Base-by-base conservation (phyloP, 352 stramenopile genomes). In the Phytophthora hybrid region DNA sequence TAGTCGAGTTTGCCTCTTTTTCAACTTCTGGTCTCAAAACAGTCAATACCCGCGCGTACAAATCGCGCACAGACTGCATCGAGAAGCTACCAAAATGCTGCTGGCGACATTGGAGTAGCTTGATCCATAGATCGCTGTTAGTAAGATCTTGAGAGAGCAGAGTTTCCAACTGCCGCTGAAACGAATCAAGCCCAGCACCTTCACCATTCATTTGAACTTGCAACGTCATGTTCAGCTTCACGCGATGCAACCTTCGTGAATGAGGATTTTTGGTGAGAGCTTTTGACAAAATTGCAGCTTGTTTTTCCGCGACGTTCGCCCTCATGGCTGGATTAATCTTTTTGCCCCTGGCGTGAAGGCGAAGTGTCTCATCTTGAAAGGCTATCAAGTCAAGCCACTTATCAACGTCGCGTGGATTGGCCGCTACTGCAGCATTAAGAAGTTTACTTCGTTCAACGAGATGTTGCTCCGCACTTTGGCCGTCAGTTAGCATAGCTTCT, bases 51-150 rank as follows among this genome's bases (percentile, higher is more conserved):
- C 90, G 83, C 21, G 88, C 90, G 59, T 88, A 95, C 23, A 92
- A 51, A 32, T 97, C 82, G 10, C 88, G 88, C 19, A 93, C 56
- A 52, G 81, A 75, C 7, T 88, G 75, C 67, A 95, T 80, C 1
- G 84, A 92, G 61, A 97, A 97, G 32, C 59, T 80, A 23, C 83
- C 74, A 73, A 95, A 97, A 16, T 88, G 83, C 61, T 94, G 82
- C 29, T 89, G 83, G 1, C 64, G 73, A 55, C 47, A 74, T 46
- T 80, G 59, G 11, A 97, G 44, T 39, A 93, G 58, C 26, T 84
- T 84, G 19, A 80, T 23, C 90, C 90, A 97, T 29, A 94, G 59
- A 7, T 81, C 66, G 1, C 58, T 65, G 69, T 87, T 91, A 4
- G 76, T 82, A 37, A 69, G 55, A 59, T 94, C 85, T 41, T 61